Evolutionary conservation across 306 rosid genomes (phyloP).

Genomic region (Geum urbanum): DNA sequence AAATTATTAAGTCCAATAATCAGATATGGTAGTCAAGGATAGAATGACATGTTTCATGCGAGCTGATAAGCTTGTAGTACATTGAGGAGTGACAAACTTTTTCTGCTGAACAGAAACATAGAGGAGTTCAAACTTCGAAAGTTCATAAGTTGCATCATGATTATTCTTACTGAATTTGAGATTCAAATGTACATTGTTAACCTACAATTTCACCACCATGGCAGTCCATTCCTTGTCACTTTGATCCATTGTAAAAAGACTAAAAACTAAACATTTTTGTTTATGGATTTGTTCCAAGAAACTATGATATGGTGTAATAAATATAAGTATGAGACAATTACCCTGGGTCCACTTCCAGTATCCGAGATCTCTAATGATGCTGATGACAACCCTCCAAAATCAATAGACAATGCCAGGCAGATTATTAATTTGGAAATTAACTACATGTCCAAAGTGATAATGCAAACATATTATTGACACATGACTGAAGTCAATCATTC

Average conservation of each 20-base stretch:
- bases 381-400: conserved; percentile 67
- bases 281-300: background rate
- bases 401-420: conserved; percentile 11
- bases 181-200: background rate
- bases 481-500: background rate
- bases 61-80: background rate
- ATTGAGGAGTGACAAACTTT: conserved; percentile 6
- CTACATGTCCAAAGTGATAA: background rate
- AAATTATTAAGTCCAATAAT: background rate
- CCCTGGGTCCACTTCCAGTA: conserved; percentile 52
- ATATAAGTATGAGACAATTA: conserved; percentile 9
- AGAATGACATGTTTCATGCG: background rate
- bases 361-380: conserved; percentile 82
- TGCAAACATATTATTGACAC: too few species aligned
- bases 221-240: background rate
- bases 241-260: background rate
- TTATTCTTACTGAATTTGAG: background rate
- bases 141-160: background rate
- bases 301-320: background rate
- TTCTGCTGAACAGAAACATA: too few species aligned
- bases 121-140: background rate
- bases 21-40: background rate
- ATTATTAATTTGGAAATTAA: background rate
- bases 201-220: background rate
- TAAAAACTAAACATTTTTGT: background rate